Percentiles rank a stretch among this genome's conserved stretches.
Evolutionary conservation across 768 basidiomycete genomes (phyloP).

Genomic region (Antrodiella citrinella): DNA sequence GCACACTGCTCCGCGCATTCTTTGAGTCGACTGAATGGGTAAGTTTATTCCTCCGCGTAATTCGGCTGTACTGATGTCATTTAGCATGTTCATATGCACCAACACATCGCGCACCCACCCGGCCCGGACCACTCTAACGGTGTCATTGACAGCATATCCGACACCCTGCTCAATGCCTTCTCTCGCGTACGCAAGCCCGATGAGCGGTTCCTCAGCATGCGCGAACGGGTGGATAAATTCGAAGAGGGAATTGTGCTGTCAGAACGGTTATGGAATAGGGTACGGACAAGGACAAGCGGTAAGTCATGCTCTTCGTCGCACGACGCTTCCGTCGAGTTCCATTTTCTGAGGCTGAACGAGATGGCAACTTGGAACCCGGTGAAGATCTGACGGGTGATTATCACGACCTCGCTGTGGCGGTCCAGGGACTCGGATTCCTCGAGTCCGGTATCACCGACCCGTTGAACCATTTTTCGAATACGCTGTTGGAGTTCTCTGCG

Average conservation of each 20-base stretch:
- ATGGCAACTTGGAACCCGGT: conserved; percentile 68
- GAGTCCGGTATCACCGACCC: conserved; percentile 99
- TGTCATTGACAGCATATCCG: conserved; percentile 91
- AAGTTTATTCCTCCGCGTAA: conserved; percentile 18
- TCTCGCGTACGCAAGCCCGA: conserved; percentile 94
- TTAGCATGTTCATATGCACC: conserved; percentile 95
- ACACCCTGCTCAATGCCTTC: conserved; percentile 94
- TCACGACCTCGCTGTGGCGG: conserved; percentile 91
- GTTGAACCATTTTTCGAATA: conserved; percentile 93
- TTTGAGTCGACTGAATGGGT: conserved; percentile 99
- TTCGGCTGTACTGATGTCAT: conserved; percentile 4
- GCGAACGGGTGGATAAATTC: conserved; percentile 89
- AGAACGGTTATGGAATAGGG: conserved; percentile 74
- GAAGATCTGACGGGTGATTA: conserved; percentile 97
- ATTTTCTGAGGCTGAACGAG: conserved; percentile 72
- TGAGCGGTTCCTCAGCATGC: conserved; percentile 88
- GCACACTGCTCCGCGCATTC: conserved; percentile 87
- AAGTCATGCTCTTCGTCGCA: conserved; percentile 29
- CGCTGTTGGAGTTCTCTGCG: conserved; percentile 90
- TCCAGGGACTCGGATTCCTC: conserved; percentile 95
- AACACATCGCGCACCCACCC: conserved; percentile 88
- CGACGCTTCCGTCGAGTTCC: not conserved
- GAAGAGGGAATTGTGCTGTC: conserved; percentile 84
- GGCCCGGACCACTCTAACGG: conserved; percentile 71
- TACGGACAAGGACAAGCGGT: conserved; percentile 83